phyloP scores from a whole-genome alignment of 352 stramenopile species.

The Pythium volutum region DNA sequence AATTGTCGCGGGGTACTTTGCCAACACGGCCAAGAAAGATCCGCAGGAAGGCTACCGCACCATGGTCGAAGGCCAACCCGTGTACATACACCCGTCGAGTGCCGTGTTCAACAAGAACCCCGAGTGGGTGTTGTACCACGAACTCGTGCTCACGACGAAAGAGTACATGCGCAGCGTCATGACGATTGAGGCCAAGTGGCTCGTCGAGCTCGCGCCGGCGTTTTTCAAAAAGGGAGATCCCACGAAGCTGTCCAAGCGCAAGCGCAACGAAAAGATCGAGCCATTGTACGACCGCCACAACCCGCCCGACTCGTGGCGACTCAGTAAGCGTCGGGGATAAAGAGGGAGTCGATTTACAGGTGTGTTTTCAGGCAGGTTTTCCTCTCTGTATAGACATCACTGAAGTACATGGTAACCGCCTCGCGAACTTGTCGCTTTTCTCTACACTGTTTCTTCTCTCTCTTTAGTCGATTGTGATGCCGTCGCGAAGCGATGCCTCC shows the following conservation, averaged over 20 bases:
- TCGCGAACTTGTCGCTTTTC: too few species aligned
- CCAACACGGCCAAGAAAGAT: slow-evolving; percentile 99
- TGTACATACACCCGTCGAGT: slow-evolving; percentile 98
- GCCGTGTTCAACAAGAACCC: slow-evolving; percentile 99
- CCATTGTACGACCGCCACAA: slow-evolving; percentile 99
- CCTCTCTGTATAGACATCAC: not conserved
- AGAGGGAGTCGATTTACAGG: too few species aligned
- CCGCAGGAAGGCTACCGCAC: slow-evolving; percentile 98
- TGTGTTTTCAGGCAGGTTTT: not conserved
- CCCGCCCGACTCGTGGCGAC: slow-evolving; percentile 95
- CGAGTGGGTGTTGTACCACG: slow-evolving; percentile 98
- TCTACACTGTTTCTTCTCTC: too few species aligned
- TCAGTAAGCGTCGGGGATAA: slow-evolving; percentile 95
- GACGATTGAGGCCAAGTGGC: slow-evolving; percentile 99
- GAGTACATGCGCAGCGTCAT: slow-evolving; percentile 99
- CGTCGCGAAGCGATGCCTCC: too few species aligned
- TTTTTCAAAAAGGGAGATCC: slow-evolving; percentile 98
- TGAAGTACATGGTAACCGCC: too few species aligned
- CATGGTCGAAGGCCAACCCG: slow-evolving; percentile 97
- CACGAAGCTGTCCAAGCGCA: slow-evolving; percentile 97
- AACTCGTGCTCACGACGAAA: slow-evolving; percentile 93
- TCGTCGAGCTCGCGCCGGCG: slow-evolving; percentile 96
- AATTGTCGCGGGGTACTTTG: slow-evolving; percentile 99
- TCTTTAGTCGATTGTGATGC: too few species aligned
- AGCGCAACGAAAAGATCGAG: slow-evolving; percentile 99